These are phyloP conservation scores for Moricandia arvensis DNA, from an alignment of 345 rosid genomes.

Conservation along the genomic window DNA sequence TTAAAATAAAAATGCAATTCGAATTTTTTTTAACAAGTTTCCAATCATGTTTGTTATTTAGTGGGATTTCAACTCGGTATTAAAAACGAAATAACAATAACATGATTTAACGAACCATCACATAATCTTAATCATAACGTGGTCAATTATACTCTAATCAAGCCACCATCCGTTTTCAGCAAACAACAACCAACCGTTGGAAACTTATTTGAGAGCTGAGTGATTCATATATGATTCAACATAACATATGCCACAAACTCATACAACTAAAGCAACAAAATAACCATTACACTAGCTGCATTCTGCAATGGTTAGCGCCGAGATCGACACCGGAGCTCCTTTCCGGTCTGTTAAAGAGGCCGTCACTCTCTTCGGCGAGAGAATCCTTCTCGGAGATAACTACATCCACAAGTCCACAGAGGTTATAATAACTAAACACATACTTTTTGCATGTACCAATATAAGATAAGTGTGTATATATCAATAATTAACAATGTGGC, in stretches of 20 bases:
- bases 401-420: conserved; percentile 50
- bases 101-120: neutral
- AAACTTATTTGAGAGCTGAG: neutral
- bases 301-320: conserved; percentile 44
- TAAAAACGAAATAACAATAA: neutral
- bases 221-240: neutral
- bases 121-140: conserved; percentile 5
- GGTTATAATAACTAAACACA: conserved; percentile 30
- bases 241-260: conserved; percentile 29
- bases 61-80: neutral
- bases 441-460: neutral
- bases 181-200: conserved; percentile 25
- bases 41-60: conserved; percentile 13
- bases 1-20: neutral
- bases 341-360: conserved; percentile 84
- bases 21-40: neutral
- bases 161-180: conserved; percentile 31
- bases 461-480: neutral
- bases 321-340: conserved; percentile 72
- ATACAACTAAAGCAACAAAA: conserved; percentile 9
- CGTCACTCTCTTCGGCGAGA: conserved; percentile 63
- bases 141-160: conserved; percentile 19
- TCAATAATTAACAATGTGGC: neutral
- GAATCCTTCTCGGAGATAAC: conserved; percentile 58
- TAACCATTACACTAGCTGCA: neutral